Evolutionary conservation across 805 yeast species (phyloP).

Genomic region (Lipomyces anomalus): DNA sequence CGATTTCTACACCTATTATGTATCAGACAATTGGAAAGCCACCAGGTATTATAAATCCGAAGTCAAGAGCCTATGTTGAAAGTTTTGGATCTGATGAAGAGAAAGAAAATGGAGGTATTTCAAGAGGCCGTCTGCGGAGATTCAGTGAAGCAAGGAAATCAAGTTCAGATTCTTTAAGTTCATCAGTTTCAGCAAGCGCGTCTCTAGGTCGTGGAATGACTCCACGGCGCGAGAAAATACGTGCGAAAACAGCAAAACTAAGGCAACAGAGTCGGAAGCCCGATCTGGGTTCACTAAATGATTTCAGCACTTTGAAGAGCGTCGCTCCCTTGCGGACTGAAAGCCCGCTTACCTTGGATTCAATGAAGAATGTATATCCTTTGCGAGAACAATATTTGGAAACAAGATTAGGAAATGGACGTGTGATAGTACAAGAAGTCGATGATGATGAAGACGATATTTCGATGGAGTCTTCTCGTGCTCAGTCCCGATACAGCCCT

Average conservation of each 20-base stretch:
- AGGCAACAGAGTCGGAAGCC: background rate
- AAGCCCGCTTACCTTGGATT: slow-evolving; percentile 30
- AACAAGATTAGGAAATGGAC: background rate
- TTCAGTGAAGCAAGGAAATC: background rate
- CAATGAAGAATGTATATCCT: slow-evolving; percentile 11
- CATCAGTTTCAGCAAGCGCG: background rate
- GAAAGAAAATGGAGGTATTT: background rate
- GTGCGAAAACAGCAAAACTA: background rate
- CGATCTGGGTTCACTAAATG: slow-evolving; percentile 1
- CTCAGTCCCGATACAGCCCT: slow-evolving; percentile 1
- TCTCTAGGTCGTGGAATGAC: background rate
- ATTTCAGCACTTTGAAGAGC: slow-evolving; percentile 2
- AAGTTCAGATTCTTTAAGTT: background rate
- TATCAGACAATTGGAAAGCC: too few relatives aligned
- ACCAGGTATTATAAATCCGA: too few relatives aligned
- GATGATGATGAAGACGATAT: slow-evolving; percentile 5
- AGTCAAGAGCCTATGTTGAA: too few relatives aligned
- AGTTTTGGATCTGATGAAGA: background rate
- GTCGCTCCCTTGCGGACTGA: slow-evolving; percentile 30
- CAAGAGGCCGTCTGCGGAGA: background rate
- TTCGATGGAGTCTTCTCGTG: slow-evolving; percentile 9
- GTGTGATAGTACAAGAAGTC: background rate
- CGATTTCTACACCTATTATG: too few relatives aligned
- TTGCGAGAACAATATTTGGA: background rate
- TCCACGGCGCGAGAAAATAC: background rate